Evolutionary conservation across 2,329 filamentous ascomycete species (phyloP).

Genomic region (Coccinonectria pachysandricola): DNA sequence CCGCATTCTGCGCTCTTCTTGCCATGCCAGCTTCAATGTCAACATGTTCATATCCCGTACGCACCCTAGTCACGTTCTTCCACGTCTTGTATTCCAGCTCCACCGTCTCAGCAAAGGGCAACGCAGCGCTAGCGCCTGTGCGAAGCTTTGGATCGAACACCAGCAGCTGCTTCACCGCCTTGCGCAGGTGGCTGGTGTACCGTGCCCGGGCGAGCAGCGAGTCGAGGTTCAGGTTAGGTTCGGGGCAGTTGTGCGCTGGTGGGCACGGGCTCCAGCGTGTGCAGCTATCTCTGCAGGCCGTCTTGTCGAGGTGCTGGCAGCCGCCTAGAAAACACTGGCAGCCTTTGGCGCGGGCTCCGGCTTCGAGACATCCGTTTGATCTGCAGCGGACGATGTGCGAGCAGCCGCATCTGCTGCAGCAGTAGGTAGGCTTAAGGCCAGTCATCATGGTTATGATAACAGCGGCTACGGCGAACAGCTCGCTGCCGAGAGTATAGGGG

Average conservation of each 20-base stretch:
- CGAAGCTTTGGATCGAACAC: slow-evolving; percentile 10
- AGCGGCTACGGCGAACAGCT: slow-evolving; percentile 28
- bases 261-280: slow-evolving; percentile 7
- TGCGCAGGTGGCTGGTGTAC: slow-evolving; percentile 19
- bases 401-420: slow-evolving; percentile 12
- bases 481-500: slow-evolving; percentile 26
- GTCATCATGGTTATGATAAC: slow-evolving; percentile 34
- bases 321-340: slow-evolving; percentile 16
- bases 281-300: slow-evolving; percentile 5
- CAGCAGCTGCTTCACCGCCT: slow-evolving; percentile 17
- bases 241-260: slow-evolving; percentile 10
- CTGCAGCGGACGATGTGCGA: slow-evolving; percentile 22
- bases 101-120: slow-evolving; percentile 8
- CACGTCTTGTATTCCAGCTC: slow-evolving; percentile 20
- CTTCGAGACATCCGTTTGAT: slow-evolving; percentile 18
- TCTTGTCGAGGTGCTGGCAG: slow-evolving; percentile 10
- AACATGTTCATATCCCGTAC: slow-evolving; percentile 18
- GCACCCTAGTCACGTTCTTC: slow-evolving; percentile 21
- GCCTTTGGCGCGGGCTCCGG: slow-evolving; percentile 3
- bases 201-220: slow-evolving; percentile 13
- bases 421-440: slow-evolving; percentile 8
- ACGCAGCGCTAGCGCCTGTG: slow-evolving; percentile 1
- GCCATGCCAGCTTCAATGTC: slow-evolving; percentile 22
- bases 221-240: slow-evolving; percentile 22
- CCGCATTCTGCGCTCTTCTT: slow-evolving; percentile 1